Base-by-base conservation (phyloP, 2,329 filamentous ascomycete genomes). In the Penicillium sp. region DNA sequence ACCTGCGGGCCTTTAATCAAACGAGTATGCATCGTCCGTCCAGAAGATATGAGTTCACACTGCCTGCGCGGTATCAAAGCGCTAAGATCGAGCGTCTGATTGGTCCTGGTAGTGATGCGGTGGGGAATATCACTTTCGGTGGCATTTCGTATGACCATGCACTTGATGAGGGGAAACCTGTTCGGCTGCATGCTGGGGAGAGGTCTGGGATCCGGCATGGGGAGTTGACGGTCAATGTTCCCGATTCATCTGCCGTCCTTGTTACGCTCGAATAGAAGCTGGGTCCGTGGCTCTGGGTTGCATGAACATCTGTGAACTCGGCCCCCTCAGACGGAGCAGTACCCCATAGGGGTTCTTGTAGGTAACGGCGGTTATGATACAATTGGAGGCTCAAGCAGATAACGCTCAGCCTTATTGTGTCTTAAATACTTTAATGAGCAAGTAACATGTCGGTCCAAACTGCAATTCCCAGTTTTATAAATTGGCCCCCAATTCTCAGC, bases 141-240 rank as follows among this genome's bases (percentile, higher is more conserved):
- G 52, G 54, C n/a, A 18, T 59, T 44, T 61, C 59, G 9, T 61
- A 66, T 50, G 57, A 56, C 13, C 59, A 54, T 34, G 55, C 58
- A 49, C 54, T 69, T 3, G 34, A 44, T 34, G 18, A 51, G 29
- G 60, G 59, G 9, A 56, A 43, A 7, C 43, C 55, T 2, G 57
- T 57, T 13, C 46, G 18, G 27, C 50, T 55, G 14, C 49, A 62
- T 34, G 8, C 8, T 11, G 27, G 39, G 14, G 36, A 59, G 21
- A 44, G 16, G n/a, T 36, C 47, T 8, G 22, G 38, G 18, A 40
- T 53, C 31, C 13, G n/a, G 2, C 36, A 45, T 18, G 39, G 40
- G 2, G 21, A 32, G 27, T 24, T 60, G 11, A 34, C 22, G n/a
- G 22, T 49, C 8, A 10, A 39, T 2, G 21, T 58, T 22, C 52